Evolutionary conservation across 257 asterid species (phyloP).

Genomic region (Echium plantagineum): DNA sequence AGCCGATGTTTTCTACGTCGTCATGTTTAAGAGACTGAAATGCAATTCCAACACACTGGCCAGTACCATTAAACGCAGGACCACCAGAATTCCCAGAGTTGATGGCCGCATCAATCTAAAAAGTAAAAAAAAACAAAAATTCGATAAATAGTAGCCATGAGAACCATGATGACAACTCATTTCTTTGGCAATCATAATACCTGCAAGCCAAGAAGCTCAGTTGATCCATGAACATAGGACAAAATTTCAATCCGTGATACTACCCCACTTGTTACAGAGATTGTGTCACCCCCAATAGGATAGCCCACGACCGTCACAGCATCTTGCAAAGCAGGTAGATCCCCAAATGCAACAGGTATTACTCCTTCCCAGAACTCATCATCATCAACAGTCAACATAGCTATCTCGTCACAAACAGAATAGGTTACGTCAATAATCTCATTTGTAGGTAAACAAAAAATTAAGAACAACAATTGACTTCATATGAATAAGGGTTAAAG

Average conservation of each 20-base stretch:
- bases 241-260: constrained; percentile 21
- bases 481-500: no score
- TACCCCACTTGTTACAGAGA: constrained; percentile 26
- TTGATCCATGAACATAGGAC: constrained; percentile 11
- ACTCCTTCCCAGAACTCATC: constrained; percentile 26
- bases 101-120: constrained; percentile 80
- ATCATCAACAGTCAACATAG: constrained; percentile 19
- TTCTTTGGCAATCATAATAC: constrained; percentile 20
- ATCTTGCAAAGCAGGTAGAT: constrained; percentile 20
- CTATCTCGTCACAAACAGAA: constrained; percentile 9
- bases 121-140: not conserved
- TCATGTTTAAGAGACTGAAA: constrained; percentile 20
- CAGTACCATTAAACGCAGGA: constrained; percentile 14
- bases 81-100: constrained; percentile 86
- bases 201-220: constrained; percentile 73
- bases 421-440: no score
- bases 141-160: constrained; percentile 10
- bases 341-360: constrained; percentile 17
- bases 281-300: constrained; percentile 18
- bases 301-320: constrained; percentile 26
- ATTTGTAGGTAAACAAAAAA: no score
- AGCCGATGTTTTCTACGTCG: constrained; percentile 48
- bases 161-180: not conserved
- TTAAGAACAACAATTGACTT: no score
- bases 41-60: constrained; percentile 19